Evolutionary conservation across 192 early-diverging fungal genomes (phyloP), one percentile per base, ranked within the genome.

Genomic region (Backusella luteola): DNA sequence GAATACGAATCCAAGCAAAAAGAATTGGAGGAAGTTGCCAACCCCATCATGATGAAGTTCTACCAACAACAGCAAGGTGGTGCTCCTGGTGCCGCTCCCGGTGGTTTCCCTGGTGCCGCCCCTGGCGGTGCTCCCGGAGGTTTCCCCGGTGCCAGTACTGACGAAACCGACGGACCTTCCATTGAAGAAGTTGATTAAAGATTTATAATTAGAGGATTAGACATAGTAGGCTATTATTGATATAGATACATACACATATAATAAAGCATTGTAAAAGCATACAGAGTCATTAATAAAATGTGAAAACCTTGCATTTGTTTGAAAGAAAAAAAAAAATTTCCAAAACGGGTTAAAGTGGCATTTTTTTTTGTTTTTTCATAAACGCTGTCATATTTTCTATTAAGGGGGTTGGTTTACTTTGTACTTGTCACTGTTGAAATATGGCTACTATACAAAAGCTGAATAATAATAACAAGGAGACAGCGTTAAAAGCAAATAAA

Each of bases 31-130:
- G 89, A 89, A 79, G 78, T 94, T 74, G 95, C 96, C 81, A 96
- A 97, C 91, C 96, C 97, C 78, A 98, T 99, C 90, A 98, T 98
- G 94, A 92, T 87, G 84, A 96, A 94, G 88, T 82, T 99, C 83
- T 98, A 99, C 89, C 95, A 95, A 91, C 93, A 95, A 90, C 84
- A 88, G 69, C 84, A 88, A 70, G 91, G 90, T 74, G 92, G 83
- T 80, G 83, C 91, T 78, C 83, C 96, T 73, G 78, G 89, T 80
- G 93, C 88, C 69, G 88, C 91, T 71, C 89, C 92, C 39, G 94
- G 95, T 80, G 94, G 93, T 67, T 91, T 92, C 91, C 93, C 94
- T 69, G 75, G 74, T 41, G 72, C 34, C n/a, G 88, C 77, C 79
- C 85, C 80, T 87, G 91, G 89, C 79, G 93, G 87, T 71, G 88